A percentile compares a stretch with the other conserved stretches of the same genome.
phyloP scores from a whole-genome alignment of 305 asterid genomes.

The Fraxinus velutina region DNA sequence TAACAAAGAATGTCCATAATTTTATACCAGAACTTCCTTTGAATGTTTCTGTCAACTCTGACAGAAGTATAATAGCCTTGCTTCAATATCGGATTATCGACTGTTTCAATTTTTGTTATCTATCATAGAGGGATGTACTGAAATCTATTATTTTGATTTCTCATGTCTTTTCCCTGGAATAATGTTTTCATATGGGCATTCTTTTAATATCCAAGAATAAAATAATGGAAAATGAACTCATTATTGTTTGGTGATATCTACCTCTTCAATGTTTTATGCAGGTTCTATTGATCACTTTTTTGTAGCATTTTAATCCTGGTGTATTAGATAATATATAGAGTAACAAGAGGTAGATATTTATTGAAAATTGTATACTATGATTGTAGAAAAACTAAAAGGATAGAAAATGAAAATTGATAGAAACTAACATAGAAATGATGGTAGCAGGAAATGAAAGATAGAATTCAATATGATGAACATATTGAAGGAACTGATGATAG shows the following conservation, averaged over 20 bases:
- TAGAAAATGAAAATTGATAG: no score
- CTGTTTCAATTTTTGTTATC: neutral
- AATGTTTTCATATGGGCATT: neutral
- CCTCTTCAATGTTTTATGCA: neutral
- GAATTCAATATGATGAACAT: no score
- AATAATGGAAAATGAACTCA: neutral
- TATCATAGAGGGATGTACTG: neutral
- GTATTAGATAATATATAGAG: neutral
- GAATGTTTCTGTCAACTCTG: neutral
- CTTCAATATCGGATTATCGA: neutral
- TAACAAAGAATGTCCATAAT: neutral
- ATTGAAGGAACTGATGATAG: no score
- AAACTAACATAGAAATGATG: no score
- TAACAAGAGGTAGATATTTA: constrained; percentile 7
- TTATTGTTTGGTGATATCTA: neutral
- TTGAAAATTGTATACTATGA: constrained; percentile 5
- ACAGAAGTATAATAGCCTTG: neutral
- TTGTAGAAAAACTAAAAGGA: no score
- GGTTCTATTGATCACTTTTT: neutral
- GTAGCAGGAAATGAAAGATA: no score
- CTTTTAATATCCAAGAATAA: neutral
- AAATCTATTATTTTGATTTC: neutral
- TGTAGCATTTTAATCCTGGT: neutral
- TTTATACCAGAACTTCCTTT: neutral
- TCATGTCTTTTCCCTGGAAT: neutral